These are phyloP conservation scores for Lentinula edodes DNA, from an alignment of 768 basidiomycete genomes.

Conservation along the genomic window DNA sequence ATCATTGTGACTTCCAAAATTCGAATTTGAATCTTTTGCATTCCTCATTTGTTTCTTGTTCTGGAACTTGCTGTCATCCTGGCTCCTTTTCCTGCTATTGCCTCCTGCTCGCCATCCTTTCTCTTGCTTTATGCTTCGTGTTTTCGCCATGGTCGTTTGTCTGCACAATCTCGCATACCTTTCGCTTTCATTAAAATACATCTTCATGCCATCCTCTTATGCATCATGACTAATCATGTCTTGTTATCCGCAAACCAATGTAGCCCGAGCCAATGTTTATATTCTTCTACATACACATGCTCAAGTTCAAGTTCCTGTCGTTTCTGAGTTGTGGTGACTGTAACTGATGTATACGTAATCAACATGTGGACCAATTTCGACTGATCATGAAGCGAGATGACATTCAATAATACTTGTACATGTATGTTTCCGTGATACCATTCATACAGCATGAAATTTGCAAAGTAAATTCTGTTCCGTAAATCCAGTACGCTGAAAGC, in stretches of 20 bases:
- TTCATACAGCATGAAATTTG: slow-evolving; percentile 49
- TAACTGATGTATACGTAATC: no score
- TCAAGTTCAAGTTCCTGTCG: no score
- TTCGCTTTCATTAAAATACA: background rate
- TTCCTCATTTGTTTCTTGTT: background rate
- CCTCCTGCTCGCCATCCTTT: background rate
- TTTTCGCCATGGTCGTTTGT: background rate
- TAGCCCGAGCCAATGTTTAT: slow-evolving; percentile 1
- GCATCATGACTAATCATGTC: background rate
- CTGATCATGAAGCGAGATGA: no score
- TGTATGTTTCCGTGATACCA: background rate
- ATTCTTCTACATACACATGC: background rate
- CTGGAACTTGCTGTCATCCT: background rate
- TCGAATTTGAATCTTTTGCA: background rate
- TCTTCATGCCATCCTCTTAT: background rate
- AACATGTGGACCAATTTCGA: no score
- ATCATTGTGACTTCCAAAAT: background rate
- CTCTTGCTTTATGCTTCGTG: background rate
- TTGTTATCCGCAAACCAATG: background rate
- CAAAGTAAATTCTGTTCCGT: slow-evolving; percentile 29
- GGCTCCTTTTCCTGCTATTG: background rate
- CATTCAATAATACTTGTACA: no score
- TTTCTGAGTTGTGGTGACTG: no score
- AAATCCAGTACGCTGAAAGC: background rate
- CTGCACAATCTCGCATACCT: background rate